phyloP scores from a whole-genome alignment of 352 stramenopile species.

The Blastocystis sp. region DNA sequence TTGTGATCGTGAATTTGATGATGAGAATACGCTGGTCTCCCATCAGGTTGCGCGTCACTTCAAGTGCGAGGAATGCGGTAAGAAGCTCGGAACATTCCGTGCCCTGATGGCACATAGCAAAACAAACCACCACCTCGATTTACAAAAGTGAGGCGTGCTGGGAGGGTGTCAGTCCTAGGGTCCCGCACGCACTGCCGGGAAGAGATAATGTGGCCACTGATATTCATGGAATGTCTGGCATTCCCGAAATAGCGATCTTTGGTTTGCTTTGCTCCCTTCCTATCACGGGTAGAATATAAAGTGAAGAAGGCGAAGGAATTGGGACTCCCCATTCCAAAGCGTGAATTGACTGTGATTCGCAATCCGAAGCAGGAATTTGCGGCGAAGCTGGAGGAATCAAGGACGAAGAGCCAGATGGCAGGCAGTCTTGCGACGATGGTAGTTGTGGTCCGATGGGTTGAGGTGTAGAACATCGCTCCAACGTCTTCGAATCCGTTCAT shows the following conservation, averaged over 20 bases:
- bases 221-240: constrained; percentile 70
- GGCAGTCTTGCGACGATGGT: constrained; percentile 59
- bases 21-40: constrained; percentile 70
- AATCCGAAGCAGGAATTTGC: constrained; percentile 67
- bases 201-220: constrained; percentile 67
- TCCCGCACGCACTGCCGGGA: constrained; percentile 64
- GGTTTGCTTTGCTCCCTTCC: not conserved
- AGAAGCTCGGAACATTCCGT: constrained; percentile 68
- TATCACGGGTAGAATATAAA: constrained; percentile 44
- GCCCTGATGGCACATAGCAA: constrained; percentile 66
- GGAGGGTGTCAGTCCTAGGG: constrained; percentile 16
- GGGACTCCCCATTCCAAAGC: constrained; percentile 36
- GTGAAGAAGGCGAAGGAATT: constrained; percentile 60
- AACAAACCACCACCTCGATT: constrained; percentile 60
- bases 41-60: constrained; percentile 70
- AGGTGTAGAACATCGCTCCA: not conserved
- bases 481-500: constrained; percentile 29
- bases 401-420: constrained; percentile 50
- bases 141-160: not conserved
- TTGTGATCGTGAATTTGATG: constrained; percentile 70
- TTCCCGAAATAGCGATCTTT: constrained; percentile 62
- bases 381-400: constrained; percentile 38
- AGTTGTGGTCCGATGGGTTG: not conserved
- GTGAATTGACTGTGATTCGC: constrained; percentile 49
- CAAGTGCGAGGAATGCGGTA: constrained; percentile 68